A percentile compares a stretch with the other conserved stretches of the same genome.
Conservation (phyloP, 805 yeast genomes). For the Wickerhamiella brachini region DNA sequence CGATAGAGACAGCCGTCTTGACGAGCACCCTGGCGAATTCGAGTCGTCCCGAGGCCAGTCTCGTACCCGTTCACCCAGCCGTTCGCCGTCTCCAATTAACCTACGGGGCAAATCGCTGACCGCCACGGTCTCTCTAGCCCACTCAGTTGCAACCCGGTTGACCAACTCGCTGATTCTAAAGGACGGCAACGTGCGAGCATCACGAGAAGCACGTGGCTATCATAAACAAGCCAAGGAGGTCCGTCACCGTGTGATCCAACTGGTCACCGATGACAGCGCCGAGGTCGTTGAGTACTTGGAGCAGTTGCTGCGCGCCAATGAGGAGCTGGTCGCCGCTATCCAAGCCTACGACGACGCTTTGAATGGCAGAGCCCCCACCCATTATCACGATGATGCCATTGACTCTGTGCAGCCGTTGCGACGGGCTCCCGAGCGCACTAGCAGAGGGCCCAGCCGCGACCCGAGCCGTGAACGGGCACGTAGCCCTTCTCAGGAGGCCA, state of each 20-base stretch:
- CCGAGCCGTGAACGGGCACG: conserved; percentile 14
- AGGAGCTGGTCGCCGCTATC: conserved; percentile 66
- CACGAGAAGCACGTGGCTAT: conserved; percentile 51
- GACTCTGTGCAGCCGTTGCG: conserved; percentile 21
- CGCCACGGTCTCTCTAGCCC: conserved; percentile 29
- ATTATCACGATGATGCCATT: conserved; percentile 16
- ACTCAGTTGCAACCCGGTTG: conserved; percentile 58
- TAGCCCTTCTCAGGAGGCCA: conserved; percentile 13
- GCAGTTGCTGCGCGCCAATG: conserved; percentile 78
- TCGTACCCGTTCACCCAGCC: conserved; percentile 2
- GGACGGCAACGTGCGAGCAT: conserved; percentile 32
- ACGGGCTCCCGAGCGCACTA: conserved; percentile 10
- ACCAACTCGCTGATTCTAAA: conserved; percentile 39
- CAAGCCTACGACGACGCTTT: conserved; percentile 44
- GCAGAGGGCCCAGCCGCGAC: conserved; percentile 16
- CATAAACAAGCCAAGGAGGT: conserved; percentile 57
- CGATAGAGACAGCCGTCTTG: conserved; percentile 13
- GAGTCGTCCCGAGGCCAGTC: not conserved
- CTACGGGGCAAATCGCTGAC: conserved; percentile 15
- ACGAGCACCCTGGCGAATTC: conserved; percentile 3
- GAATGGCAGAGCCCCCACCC: conserved; percentile 18
- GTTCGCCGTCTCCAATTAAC: conserved; percentile 13
- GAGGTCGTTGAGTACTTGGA: conserved; percentile 66
- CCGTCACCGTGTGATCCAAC: conserved; percentile 65
- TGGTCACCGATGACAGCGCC: conserved; percentile 68